Evolutionary conservation across 129 eudicot genomes (phyloP).

Genomic region (Silybum marianum): DNA sequence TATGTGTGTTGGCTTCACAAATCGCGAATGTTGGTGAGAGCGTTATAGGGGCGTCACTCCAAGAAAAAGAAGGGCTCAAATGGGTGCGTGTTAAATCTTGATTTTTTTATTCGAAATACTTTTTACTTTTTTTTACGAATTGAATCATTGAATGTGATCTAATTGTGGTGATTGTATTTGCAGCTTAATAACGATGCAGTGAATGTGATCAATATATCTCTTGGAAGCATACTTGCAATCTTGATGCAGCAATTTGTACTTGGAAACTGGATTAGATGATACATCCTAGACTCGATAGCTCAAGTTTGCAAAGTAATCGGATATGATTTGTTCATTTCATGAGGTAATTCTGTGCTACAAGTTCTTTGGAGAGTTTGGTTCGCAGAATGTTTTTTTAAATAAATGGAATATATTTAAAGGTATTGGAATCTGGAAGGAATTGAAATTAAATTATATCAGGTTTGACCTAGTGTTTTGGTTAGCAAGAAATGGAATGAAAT

Average conservation of each 20-base stretch:
- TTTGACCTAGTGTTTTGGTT: no score
- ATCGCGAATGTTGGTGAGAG: slow-evolving; percentile 94
- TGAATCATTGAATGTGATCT: slow-evolving; percentile 17
- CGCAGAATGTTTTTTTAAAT: no score
- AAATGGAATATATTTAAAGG: no score
- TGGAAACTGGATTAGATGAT: slow-evolving; percentile 33
- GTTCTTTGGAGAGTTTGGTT: background rate
- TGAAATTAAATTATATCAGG: no score
- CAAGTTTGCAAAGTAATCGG: background rate
- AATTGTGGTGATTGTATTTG: slow-evolving; percentile 21
- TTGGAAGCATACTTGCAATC: slow-evolving; percentile 83
- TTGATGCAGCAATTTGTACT: slow-evolving; percentile 64
- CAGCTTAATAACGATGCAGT: slow-evolving; percentile 95
- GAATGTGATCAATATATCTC: slow-evolving; percentile 81
- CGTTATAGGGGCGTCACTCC: slow-evolving; percentile 78
- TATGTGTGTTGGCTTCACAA: slow-evolving; percentile 94
- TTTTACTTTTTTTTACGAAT: background rate
- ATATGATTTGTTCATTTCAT: background rate
- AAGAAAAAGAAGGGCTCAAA: slow-evolving; percentile 82
- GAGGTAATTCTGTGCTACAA: background rate
- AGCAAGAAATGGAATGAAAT: no score
- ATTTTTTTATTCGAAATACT: background rate
- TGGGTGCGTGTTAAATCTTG: slow-evolving; percentile 67
- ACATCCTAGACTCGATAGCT: background rate
- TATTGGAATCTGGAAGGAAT: no score